Percentiles rank a stretch among this genome's conserved stretches.
phyloP scores from a whole-genome alignment of 768 basidiomycete species.

The Lactifluus subvellereus region DNA sequence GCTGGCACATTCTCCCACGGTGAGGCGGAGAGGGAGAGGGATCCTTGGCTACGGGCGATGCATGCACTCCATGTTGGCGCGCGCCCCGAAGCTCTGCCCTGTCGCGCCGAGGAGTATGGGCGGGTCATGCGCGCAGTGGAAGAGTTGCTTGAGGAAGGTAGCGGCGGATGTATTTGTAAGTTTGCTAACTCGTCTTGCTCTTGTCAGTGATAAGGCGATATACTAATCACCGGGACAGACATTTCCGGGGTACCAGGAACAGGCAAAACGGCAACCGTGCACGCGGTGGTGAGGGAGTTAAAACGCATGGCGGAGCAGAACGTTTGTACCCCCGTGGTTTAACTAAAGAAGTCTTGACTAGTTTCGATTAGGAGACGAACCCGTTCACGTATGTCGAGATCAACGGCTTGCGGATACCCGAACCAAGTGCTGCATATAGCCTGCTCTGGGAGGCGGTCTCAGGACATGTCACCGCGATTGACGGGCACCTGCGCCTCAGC shows the following conservation, averaged over 20 bases:
- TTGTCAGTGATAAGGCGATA: neutral
- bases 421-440: constrained; percentile 87
- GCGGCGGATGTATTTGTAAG: constrained; percentile 91
- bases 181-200: constrained; percentile 14
- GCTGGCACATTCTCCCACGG: constrained; percentile 29
- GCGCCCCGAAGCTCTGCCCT: constrained; percentile 43
- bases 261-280: constrained; percentile 97
- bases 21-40: constrained; percentile 55
- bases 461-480: constrained; percentile 59
- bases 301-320: constrained; percentile 81
- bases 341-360: neutral
- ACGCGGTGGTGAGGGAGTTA: constrained; percentile 84
- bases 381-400: constrained; percentile 98
- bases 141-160: constrained; percentile 71
- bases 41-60: constrained; percentile 83
- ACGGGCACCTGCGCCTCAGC: constrained; percentile 60
- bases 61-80: constrained; percentile 90
- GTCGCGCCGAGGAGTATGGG: constrained; percentile 31
- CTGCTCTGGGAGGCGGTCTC: constrained; percentile 92
- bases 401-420: constrained; percentile 90
- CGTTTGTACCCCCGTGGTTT: constrained; percentile 38
- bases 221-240: constrained; percentile 43
- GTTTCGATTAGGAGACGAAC: constrained; percentile 64
- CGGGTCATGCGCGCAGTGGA: constrained; percentile 71
- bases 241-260: constrained; percentile 99